Base-by-base conservation (phyloP, 805 yeast genomes). In the Starmerella sirachaensis region DNA sequence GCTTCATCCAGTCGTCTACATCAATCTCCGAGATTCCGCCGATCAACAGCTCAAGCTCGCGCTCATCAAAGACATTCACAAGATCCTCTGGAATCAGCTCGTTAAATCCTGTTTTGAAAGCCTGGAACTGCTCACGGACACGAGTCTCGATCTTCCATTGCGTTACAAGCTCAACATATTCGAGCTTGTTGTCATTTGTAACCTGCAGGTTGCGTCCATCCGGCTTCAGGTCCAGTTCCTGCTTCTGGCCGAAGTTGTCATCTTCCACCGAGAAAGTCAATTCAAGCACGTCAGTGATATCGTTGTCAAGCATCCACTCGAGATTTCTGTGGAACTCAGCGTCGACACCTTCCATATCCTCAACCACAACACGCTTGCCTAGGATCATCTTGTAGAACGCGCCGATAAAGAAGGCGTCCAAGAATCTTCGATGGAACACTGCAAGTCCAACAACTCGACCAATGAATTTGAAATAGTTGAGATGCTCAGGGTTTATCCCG, bases 11-110 rank as follows among this genome's bases (percentile, higher is more conserved):
- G 66, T 91, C 99, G 48, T 86, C 96, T 41, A 88, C 81, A 61
- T 91, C 98, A 54, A 91, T 88, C 55, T 91, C 98, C 2, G 96
- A 91, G 56, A 91, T 76, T 61, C 99, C 99, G 59, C 98, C 98
- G 61, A 91, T 91, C 57, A 91, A 72, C 58, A 91, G 67, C 67
- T 91, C 99, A 48, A 91, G 66, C 63, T 91, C 99, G 60, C 96
- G 78, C 65, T 91, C 98, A 62, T 91, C 98, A 58, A 91, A 91
- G 30, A 91, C 98, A 50, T 82, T 84, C 39, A 91, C 93, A 44
- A 91, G 66, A 59, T 91, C 98, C 62, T 86, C 95, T 21, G 99
- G 98, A 46, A 91, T 84, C 55, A 91, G 71, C 61, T 91, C 99
- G 60, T 88, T 85, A 71, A 91, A 91, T 14, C 99, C 99, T 57